Base-by-base conservation (phyloP, 192 early-diverging fungal genomes). In the Rhizophagus prolifer region DNA sequence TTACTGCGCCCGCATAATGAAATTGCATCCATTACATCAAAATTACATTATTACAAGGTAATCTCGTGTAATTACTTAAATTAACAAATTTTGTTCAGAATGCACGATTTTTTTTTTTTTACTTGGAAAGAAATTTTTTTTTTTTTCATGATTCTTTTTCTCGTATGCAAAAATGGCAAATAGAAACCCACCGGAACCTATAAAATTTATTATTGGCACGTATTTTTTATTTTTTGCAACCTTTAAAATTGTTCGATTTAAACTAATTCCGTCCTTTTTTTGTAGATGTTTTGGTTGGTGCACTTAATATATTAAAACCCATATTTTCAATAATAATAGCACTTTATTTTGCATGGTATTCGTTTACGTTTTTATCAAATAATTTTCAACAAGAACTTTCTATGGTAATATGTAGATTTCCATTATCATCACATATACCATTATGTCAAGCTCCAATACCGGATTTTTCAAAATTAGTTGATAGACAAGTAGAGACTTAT, bases 401-500 rank as follows among this genome's bases (percentile, higher is more conserved):
- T 3, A 14, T 62, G 6, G 14, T 41, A 62, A 6, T 74, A 36
- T 74, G 72, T 28, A 5, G 8, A 5, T 16, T 74, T 9, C 72
- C 72, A 21, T 44, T 74, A 14, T 36, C 59, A 13, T 58, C 10
- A 23, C 36, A 25, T 41, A 62, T 74, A 14, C 59, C 72, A 16
- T 28, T 74, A 26, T 74, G 72, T 41, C 58, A 74, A 26, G 4
- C 59, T 4, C 72, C 58, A 13, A 77, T 88, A 2, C 87, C 87
- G 0, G 77, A 87, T 61, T 88, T 88, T 73, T 81, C 87, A 19
- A 82, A 78, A 38, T 61, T 88, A 7, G 81, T 87, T 9, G 80
- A 84, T 36, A 77, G 84, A 12, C 86, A 88, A 28, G 87, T 81
- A 19, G 78, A 82, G 5, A 75, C 82, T 0, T 86, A 85, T 41